These are phyloP conservation scores for Rhizoclosmatium sp. DNA, from an alignment of 192 early-diverging fungal species.

Conservation along the genomic window DNA sequence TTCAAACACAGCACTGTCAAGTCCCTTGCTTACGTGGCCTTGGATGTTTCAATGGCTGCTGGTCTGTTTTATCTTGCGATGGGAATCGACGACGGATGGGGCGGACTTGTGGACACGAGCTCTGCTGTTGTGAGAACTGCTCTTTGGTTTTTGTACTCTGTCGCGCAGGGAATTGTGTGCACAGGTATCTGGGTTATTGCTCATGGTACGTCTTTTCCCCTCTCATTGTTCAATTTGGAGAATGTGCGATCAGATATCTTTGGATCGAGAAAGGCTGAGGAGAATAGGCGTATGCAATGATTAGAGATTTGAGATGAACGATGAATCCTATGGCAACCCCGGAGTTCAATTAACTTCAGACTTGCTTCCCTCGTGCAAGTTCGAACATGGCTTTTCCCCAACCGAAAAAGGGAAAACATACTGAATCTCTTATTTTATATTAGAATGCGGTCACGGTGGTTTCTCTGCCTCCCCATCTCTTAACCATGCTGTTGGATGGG, in stretches of 20 bases:
- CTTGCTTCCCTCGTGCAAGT: too few relatives aligned
- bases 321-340: too few relatives aligned
- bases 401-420: background rate
- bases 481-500: conserved; percentile 87
- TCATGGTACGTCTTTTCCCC: conserved; percentile 38
- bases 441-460: conserved; percentile 93
- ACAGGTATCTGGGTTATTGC: conserved; percentile 87
- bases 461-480: conserved; percentile 83
- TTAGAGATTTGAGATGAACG: too few relatives aligned
- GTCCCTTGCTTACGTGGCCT: conserved; percentile 80
- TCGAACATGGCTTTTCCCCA: too few relatives aligned
- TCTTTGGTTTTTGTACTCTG: conserved; percentile 82
- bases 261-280: conserved; percentile 41
- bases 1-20: conserved; percentile 84
- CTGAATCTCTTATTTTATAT: background rate
- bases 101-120: conserved; percentile 6
- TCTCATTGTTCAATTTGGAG: background rate
- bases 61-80: conserved; percentile 74
- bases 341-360: too few relatives aligned
- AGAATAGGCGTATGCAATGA: too few relatives aligned
- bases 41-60: conserved; percentile 76
- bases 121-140: conserved; percentile 35
- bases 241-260: background rate
- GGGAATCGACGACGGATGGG: conserved; percentile 30
- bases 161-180: conserved; percentile 80